Base-by-base conservation (phyloP, 1,139 yeast species). In the Petasospora fabianii region DNA sequence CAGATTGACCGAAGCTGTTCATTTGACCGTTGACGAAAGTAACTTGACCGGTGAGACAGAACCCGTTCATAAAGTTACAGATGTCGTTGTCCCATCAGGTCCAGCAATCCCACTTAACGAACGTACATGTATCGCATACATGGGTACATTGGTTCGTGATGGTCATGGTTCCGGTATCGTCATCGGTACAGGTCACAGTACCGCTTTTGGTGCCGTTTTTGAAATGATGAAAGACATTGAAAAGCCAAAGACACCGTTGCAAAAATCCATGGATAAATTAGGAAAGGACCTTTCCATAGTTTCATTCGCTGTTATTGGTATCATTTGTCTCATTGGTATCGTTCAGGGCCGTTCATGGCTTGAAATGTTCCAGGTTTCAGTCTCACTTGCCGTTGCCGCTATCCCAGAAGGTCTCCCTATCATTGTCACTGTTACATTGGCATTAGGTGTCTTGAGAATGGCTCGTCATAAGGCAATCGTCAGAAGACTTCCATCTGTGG, bases 401-500 rank as follows among this genome's bases (percentile, higher is more conserved):
- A 90, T 92, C 51, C 98, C 98, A 4, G 98, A 92, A 64, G 97
- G 97, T 41, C 73, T 92, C 49, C 97, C 97, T 0, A 90, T 92
- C 55, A 90, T 92, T 59, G 97, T 92, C 32, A 90, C 97, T 5
- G 97, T 92, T 6, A 92, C 97, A 0, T 69, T 92, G 50, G 97
- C 98, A 0, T 71, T 92, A 30, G 97, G 97, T 33, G 97, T 92
- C 29, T 71, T 90, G 52, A 74, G 97, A 64, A 92, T 92, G 97
- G 97, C 97, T 5, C 79, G 78, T 39, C 81, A 88, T 51, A 84
- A 83, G 56, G 97, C 97, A 4, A 92, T 92, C 56, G 96, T 92
- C 39, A 83, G 90, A 55, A 76, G 97, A 52, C 70, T 92, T 47
- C 97, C 97, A 12, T 81, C 94, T 54, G 97, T 92, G 27, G 98